Evolutionary conservation across 108 stramenopile species (phyloP).

Genomic region (Nannochloropsis granulata): DNA sequence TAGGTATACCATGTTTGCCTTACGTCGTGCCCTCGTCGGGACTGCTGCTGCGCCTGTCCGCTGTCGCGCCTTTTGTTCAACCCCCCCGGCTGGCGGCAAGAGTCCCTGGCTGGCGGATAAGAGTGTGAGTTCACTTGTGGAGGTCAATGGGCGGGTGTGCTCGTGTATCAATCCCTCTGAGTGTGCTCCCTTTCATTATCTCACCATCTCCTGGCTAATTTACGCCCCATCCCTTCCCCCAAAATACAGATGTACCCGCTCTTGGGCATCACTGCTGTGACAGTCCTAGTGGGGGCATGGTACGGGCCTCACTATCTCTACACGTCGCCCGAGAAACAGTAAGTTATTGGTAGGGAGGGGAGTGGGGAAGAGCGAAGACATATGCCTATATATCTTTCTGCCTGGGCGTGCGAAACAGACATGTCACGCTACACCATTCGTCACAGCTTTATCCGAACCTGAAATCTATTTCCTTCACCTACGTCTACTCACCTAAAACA

Average conservation of each 20-base stretch:
- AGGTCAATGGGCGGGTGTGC: too few relatives aligned
- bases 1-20: neutral
- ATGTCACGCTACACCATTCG: too few relatives aligned
- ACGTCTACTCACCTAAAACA: neutral
- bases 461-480: too few relatives aligned
- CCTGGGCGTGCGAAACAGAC: too few relatives aligned
- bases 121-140: neutral
- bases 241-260: neutral
- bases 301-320: neutral
- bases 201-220: neutral
- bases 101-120: neutral
- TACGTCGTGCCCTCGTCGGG: neutral
- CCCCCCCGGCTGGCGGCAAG: neutral
- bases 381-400: too few relatives aligned
- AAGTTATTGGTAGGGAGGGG: neutral
- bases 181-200: neutral
- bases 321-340: neutral
- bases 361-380: too few relatives aligned
- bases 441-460: too few relatives aligned
- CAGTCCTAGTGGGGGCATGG: neutral
- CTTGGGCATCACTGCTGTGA: neutral
- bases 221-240: too few relatives aligned
- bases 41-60: neutral
- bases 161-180: neutral
- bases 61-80: neutral